phyloP scores from a whole-genome alignment of 805 yeast species.

The Sungouiozyma intestinalis region DNA sequence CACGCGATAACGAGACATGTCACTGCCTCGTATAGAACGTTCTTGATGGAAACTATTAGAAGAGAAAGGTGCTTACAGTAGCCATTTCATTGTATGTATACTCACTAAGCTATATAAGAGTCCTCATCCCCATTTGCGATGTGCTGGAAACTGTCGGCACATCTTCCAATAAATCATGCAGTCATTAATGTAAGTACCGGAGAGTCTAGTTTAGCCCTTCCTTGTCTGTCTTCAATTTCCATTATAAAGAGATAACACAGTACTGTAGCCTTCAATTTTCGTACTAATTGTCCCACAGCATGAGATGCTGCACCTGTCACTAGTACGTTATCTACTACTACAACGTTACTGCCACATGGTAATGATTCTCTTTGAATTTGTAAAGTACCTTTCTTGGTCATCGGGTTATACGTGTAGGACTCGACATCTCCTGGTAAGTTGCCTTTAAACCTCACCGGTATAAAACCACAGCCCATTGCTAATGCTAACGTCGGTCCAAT shows the following conservation, averaged over 20 bases:
- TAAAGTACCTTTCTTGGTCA: slow-evolving; percentile 82
- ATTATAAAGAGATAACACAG: slow-evolving; percentile 77
- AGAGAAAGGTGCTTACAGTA: too few relatives aligned
- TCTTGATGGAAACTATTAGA: too few relatives aligned
- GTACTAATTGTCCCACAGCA: slow-evolving; percentile 81
- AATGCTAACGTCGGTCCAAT: slow-evolving; percentile 93
- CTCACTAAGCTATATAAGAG: not conserved
- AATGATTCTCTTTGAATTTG: slow-evolving; percentile 79
- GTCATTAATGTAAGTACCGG: slow-evolving; percentile 81
- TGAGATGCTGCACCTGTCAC: slow-evolving; percentile 95
- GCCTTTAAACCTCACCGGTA: slow-evolving; percentile 94
- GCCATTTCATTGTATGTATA: not conserved
- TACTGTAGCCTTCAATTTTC: slow-evolving; percentile 53
- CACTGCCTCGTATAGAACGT: too few relatives aligned
- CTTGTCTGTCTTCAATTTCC: slow-evolving; percentile 90
- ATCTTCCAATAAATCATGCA: slow-evolving; percentile 28
- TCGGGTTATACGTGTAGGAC: slow-evolving; percentile 69
- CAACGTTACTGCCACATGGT: slow-evolving; percentile 68
- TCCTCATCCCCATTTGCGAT: too few relatives aligned
- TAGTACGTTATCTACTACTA: slow-evolving; percentile 87
- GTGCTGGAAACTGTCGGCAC: too few relatives aligned
- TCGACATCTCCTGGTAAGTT: slow-evolving; percentile 81
- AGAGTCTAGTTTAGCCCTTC: slow-evolving; percentile 73
- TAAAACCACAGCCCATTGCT: slow-evolving; percentile 77
- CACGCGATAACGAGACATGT: slow-evolving; percentile 13